Percentiles rank a stretch among this genome's conserved stretches.
Conservation (phyloP, 2,329 filamentous ascomycete species). For the Ceratocystis destructans region DNA sequence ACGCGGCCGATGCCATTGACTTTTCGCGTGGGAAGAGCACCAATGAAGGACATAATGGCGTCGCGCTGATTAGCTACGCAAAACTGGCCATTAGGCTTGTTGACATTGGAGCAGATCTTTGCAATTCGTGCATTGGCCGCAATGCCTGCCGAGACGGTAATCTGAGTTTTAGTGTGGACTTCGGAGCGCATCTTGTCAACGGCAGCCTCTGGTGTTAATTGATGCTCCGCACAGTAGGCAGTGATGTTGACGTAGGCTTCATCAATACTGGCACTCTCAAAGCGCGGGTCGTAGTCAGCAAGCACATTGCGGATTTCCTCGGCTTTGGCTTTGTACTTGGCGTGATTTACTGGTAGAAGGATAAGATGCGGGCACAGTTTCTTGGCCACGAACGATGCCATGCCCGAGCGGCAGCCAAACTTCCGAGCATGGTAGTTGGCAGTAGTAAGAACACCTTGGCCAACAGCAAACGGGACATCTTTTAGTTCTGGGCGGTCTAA, state of each 20-base stretch:
- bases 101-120: constrained; percentile 89
- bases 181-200: constrained; percentile 66
- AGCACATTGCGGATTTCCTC: constrained; percentile 73
- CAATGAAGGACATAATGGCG: constrained; percentile 76
- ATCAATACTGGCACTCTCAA: constrained; percentile 88
- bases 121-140: constrained; percentile 85
- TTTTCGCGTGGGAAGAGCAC: constrained; percentile 67
- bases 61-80: constrained; percentile 55
- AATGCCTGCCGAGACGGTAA: constrained; percentile 89
- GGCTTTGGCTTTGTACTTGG: constrained; percentile 84
- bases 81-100: constrained; percentile 94
- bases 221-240: constrained; percentile 58
- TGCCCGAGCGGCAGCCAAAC: constrained; percentile 83
- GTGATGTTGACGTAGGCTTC: constrained; percentile 96
- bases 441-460: constrained; percentile 49
- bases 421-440: constrained; percentile 82
- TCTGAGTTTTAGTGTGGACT: constrained; percentile 59
- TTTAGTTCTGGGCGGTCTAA: constrained; percentile 72
- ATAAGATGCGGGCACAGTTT: constrained; percentile 83
- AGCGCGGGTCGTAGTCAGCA: constrained; percentile 74
- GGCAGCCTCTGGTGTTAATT: constrained; percentile 55
- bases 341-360: constrained; percentile 70
- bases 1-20: constrained; percentile 93
- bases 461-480: constrained; percentile 80
- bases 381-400: constrained; percentile 91